Evolutionary conservation across 2,329 filamentous ascomycete species (phyloP).

Genomic region (Alternaria arborescens): DNA sequence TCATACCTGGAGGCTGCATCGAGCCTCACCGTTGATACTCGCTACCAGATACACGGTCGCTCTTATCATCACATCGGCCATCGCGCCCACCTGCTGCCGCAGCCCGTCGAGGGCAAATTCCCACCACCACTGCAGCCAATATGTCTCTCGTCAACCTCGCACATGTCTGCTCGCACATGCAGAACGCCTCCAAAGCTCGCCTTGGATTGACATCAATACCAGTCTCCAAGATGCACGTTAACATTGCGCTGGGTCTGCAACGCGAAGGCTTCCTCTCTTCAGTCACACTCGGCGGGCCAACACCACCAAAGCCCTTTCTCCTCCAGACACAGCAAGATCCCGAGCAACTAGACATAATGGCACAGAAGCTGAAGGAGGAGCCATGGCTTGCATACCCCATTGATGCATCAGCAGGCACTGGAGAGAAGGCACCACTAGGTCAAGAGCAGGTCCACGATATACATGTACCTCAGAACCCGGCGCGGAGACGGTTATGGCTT

Average conservation of each 20-base stretch:
- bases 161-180: slow-evolving; percentile 87
- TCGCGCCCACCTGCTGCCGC: slow-evolving; percentile 22
- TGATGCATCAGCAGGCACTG: slow-evolving; percentile 6
- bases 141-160: slow-evolving; percentile 80
- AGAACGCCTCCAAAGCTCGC: slow-evolving; percentile 85
- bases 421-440: slow-evolving; percentile 24
- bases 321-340: slow-evolving; percentile 42
- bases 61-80: slow-evolving; percentile 1
- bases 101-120: slow-evolving; percentile 42
- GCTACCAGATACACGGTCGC: neutral
- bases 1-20: slow-evolving; percentile 27
- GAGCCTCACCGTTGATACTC: slow-evolving; percentile 13
- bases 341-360: slow-evolving; percentile 41
- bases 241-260: slow-evolving; percentile 78
- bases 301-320: slow-evolving; percentile 55
- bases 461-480: slow-evolving; percentile 66
- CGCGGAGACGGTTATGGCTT: slow-evolving; percentile 81
- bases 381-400: slow-evolving; percentile 49
- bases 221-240: slow-evolving; percentile 81
- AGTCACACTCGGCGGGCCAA: slow-evolving; percentile 76
- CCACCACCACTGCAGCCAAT: slow-evolving; percentile 27
- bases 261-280: slow-evolving; percentile 82
- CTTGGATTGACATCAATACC: slow-evolving; percentile 85
- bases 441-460: slow-evolving; percentile 34
- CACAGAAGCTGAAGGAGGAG: slow-evolving; percentile 51